Base-by-base conservation (phyloP, 1,284 basidiomycete genomes). In the Sanguinoderma infundibulare region DNA sequence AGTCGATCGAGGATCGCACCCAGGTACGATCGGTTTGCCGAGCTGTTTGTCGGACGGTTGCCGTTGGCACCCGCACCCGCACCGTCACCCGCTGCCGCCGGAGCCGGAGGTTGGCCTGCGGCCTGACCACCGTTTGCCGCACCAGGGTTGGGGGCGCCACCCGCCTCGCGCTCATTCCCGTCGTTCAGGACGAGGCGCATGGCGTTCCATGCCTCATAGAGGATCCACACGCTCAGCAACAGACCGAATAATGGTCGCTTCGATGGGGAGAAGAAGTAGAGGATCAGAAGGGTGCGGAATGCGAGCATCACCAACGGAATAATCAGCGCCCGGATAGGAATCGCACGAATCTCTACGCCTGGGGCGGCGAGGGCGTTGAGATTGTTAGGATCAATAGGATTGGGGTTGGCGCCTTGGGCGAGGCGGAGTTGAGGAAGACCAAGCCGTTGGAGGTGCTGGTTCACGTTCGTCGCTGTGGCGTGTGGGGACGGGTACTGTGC, bases 191-290 rank as follows among this genome's bases (percentile, higher is more conserved):
- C 81, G 55, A 84, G 78, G 40, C 87, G 81, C 62, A 92, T 81
- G n/a, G 87, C 86, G 56, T 82, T 83, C 87, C 88, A 92, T 26
- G 90, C 85, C 73, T 93, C 91, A 71, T 91, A 94, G 15, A 89
- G 61, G 69, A 91, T 83, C 88, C 89, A 92, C 5, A 78, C 83
- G 22, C 87, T 75, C 35, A 94, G 80, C 53, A 91, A 73, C 26
- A 90, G 63, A 24, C 87, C 87, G 61, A 92, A 84, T 14, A 92
- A 70, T 1, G 91, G 91, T 62, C 90, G 89, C 65, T 89, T 81
- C 3, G 89, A 83, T 0, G 91, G 91, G 2, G 88, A 87, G 68
- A 94, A 87, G 75, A 94, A 91, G 72, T 92, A 93, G 6, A 94
- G 79, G 42, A 94, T 76, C 15, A 94, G 79, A 15, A 86, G 69